These are phyloP conservation scores for Pharus latifolius DNA, from an alignment of 176 grass and related monocot genomes.

Conservation along the genomic window DNA sequence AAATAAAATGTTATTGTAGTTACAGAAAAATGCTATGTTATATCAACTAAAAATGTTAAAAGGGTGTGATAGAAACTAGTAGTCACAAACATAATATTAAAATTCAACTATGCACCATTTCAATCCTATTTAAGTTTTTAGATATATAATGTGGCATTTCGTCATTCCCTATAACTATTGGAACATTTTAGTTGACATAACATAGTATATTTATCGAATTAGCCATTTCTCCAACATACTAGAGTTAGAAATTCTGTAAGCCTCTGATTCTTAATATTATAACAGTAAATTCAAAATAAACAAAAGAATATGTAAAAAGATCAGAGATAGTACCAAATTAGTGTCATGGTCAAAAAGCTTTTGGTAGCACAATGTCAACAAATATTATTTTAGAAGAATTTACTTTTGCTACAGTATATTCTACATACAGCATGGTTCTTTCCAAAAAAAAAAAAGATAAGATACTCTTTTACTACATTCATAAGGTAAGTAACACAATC, in stretches of 20 bases:
- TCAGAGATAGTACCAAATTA: neutral
- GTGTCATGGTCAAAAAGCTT: neutral
- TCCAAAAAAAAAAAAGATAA: neutral
- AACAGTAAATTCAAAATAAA: constrained; percentile 1
- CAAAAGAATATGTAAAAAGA: constrained; percentile 4
- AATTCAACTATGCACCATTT: neutral
- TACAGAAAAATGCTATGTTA: neutral
- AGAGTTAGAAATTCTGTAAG: neutral
- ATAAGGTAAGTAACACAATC: neutral
- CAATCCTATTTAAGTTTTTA: no score
- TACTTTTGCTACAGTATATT: neutral
- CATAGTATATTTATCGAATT: no score
- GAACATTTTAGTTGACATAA: no score
- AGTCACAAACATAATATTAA: neutral
- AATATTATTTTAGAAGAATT: neutral
- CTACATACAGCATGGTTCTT: neutral
- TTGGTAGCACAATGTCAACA: neutral
- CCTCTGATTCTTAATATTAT: neutral
- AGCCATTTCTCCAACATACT: neutral
- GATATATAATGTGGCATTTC: no score
- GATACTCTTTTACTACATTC: neutral
- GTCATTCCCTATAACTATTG: no score
- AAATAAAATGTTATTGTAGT: neutral
- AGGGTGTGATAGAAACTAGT: neutral
- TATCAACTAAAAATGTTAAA: neutral